These are phyloP conservation scores for Strombidium stylifer DNA, from an alignment of 73 alveolate species.

Conservation along the genomic window DNA sequence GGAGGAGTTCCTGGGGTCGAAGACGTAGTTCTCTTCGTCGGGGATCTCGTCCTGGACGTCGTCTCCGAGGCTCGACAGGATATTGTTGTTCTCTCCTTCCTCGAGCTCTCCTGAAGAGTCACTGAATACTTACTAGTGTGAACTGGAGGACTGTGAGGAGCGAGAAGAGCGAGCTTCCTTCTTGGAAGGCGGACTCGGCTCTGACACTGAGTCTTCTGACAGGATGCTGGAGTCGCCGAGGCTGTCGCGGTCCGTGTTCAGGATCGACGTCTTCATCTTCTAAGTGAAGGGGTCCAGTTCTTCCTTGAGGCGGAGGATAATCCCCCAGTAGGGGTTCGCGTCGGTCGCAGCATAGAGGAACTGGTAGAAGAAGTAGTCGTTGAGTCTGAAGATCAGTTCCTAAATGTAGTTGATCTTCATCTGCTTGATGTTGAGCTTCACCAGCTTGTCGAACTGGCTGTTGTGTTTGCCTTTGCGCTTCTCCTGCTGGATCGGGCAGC, in stretches of 20 bases:
- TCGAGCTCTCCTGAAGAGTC: too few relatives aligned
- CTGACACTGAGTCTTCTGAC: too few relatives aligned
- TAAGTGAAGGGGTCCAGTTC: too few relatives aligned
- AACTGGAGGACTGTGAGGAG: too few relatives aligned
- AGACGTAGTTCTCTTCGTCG: too few relatives aligned
- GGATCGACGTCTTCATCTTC: constrained; percentile 4
- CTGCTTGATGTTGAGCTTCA: constrained; percentile 16
- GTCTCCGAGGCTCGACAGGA: too few relatives aligned
- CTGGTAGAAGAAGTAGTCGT: constrained; percentile 51
- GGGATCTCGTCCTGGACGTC: too few relatives aligned
- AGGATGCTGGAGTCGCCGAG: too few relatives aligned
- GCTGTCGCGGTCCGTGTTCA: neutral
- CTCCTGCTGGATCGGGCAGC: constrained; percentile 6
- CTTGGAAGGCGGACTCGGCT: neutral
- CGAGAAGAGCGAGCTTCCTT: too few relatives aligned
- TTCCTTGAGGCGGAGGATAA: too few relatives aligned
- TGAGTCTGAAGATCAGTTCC: constrained; percentile 30
- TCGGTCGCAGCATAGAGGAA: constrained; percentile 33
- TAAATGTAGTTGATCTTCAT: constrained; percentile 23
- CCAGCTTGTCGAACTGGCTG: constrained; percentile 5
- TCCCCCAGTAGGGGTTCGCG: constrained; percentile 57
- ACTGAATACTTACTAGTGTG: too few relatives aligned
- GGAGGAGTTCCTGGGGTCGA: neutral
- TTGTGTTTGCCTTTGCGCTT: neutral
- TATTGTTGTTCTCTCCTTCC: too few relatives aligned